Percentiles rank a stretch among this genome's conserved stretches.
Conservation (phyloP, 1,284 basidiomycete genomes). For the Ganoderma leucocontextum region DNA sequence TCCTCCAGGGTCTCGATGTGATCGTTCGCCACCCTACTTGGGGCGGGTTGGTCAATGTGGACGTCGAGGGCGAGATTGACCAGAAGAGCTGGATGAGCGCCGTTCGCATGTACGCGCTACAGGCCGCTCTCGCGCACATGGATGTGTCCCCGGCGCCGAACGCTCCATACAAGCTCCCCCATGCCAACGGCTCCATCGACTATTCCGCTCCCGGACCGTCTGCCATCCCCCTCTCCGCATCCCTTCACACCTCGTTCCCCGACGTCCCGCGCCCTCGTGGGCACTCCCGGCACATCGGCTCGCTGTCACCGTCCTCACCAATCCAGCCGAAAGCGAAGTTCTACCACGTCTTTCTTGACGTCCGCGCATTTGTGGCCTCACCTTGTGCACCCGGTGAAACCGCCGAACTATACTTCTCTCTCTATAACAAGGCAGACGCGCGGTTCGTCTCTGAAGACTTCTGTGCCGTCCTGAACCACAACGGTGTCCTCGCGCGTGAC, state of each 20-base stretch:
- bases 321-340: conserved; percentile 69
- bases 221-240: conserved; percentile 65
- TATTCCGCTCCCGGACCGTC: conserved; percentile 46
- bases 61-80: conserved; percentile 81
- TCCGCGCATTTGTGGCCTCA: conserved; percentile 91
- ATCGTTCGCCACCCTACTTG: conserved; percentile 95
- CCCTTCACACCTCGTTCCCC: conserved; percentile 67
- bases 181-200: conserved; percentile 41
- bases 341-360: conserved; percentile 89
- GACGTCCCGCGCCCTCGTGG: conserved; percentile 57
- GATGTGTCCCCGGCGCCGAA: conserved; percentile 54
- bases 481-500: conserved; percentile 85
- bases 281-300: conserved; percentile 58
- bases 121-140: conserved; percentile 84
- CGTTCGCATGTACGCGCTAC: conserved; percentile 89
- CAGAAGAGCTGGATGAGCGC: conserved; percentile 84
- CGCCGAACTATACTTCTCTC: conserved; percentile 92
- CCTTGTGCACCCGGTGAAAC: conserved; percentile 91
- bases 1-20: conserved; percentile 92
- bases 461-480: conserved; percentile 90
- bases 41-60: conserved; percentile 88
- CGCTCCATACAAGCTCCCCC: conserved; percentile 37
- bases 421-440: conserved; percentile 86
- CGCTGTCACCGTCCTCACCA: conserved; percentile 44
- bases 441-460: conserved; percentile 96